Evolutionary conservation across 768 basidiomycete genomes (phyloP).

Genomic region (Kwoniella pini): DNA sequence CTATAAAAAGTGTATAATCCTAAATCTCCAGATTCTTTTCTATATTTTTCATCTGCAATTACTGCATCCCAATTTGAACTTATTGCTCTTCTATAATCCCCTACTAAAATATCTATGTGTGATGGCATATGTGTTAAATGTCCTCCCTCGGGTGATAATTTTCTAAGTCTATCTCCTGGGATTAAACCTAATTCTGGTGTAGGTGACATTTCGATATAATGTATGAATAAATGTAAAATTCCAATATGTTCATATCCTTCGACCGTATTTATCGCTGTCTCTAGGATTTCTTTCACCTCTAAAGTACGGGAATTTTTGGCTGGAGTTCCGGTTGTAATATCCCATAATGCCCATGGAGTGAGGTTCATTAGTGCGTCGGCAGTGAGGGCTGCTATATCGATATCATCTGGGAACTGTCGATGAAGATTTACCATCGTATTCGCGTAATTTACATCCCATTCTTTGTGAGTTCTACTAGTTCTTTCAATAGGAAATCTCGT

Average conservation of each 20-base stretch:
- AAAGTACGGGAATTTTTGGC: constrained; percentile 13
- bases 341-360: constrained; percentile 45
- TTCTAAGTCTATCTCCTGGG: constrained; percentile 28
- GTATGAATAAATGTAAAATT: constrained; percentile 44
- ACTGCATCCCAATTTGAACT: constrained; percentile 32
- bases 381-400: constrained; percentile 41
- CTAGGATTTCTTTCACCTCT: constrained; percentile 32
- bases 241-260: constrained; percentile 29
- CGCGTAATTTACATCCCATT: constrained; percentile 28
- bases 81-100: constrained; percentile 47
- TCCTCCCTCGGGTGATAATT: constrained; percentile 41
- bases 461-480: constrained; percentile 21
- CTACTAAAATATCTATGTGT: constrained; percentile 46
- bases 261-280: constrained; percentile 18
- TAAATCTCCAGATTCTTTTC: not conserved
- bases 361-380: constrained; percentile 44
- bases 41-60: constrained; percentile 36
- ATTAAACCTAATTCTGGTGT: constrained; percentile 38
- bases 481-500: constrained; percentile 24
- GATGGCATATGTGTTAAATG: constrained; percentile 50
- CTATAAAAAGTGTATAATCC: constrained; percentile 42
- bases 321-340: constrained; percentile 39
- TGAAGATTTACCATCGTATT: constrained; percentile 38
- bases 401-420: constrained; percentile 22
- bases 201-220: constrained; percentile 43